Evolutionary conservation across 2,329 filamentous ascomycete genomes (phyloP), one percentile per base, ranked within the genome.

Genomic region (Fusarium verticillioides): DNA sequence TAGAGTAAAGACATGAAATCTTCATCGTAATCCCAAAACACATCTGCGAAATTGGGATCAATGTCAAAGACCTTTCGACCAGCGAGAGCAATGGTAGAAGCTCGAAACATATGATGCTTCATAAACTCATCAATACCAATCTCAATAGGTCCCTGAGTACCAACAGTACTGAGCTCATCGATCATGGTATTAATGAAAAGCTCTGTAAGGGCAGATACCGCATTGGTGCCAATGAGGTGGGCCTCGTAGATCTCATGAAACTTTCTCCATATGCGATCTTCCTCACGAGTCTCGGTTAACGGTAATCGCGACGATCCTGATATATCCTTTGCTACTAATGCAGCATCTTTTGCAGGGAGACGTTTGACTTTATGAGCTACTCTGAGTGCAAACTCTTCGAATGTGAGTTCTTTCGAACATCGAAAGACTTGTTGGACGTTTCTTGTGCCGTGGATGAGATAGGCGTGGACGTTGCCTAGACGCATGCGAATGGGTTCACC

Each of bases 281-380:
- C 72, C 26, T 75, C 63, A 4, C 53, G 61, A 15, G 64, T 68
- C 32, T 76, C 66, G 2, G 61, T 67, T 18, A 76, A 43, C 3
- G 74, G 67, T 1, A 68, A 15, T 10, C 72, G 42, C 23, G 73
- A 74, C 1, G 74, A 76, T 18, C 74, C 74, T 4, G 74, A 76
- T 2, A 72, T 44, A 34, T 76, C 74, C 28, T 72, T 73, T 21
- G 69, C 65, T 11, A 75, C 66, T 7, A 76, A 36, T 2, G 60
- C 62, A 30, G 67, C 69, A 16, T 76, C 74, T 13, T 53, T 65
- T 0, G 62, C 34, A 1, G 74, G 74, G 7, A 76, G 64, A 7
- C 74, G 72, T 15, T 76, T 76, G 19, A 76, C 74, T 19, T 76
- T 76, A n/a, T 75, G 74, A 21, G 74, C 74, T 9, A 76, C 74